Evolutionary conservation across 2,329 filamentous ascomycete genomes (phyloP), one percentile per base, ranked within the genome.

Genomic region (Colletotrichum coccodes): DNA sequence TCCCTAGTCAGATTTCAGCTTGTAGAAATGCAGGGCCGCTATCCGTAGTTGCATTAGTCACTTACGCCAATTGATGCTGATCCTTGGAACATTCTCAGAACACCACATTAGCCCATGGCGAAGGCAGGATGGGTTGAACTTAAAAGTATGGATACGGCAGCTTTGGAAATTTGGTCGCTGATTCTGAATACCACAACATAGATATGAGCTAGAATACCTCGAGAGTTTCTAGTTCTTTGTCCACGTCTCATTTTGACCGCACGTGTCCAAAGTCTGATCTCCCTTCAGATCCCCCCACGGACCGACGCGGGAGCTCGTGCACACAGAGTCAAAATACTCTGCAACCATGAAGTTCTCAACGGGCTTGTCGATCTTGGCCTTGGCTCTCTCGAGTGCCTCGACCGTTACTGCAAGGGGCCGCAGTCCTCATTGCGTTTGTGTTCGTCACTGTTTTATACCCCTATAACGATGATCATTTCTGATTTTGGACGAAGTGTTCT

Each of bases 401-500:
- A 53, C 63, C 8, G 46, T 36, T n/a, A 28, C 49, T 6, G 38
- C 56, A 14, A 60, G 63, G 23, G 34, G 16, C 23, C 57, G 53
- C 49, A 60, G 58, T 46, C 63, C 57, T 16, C 63, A 60, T 26
- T 50, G 57, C 42, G 28, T 26, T 7, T 66, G 63, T 18, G 63
- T 66, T 46, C 32, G 63, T 61, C 26, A 40, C 53, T 12, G 3
- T 47, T 12, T 23, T n/a, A 30, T 7, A 4, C 3, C 28, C 42
- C 34, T 18, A 47, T 32, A 16, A 16, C 18, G 28, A 34, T 30
- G 34, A 60, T 32, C 8, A 8, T n/a, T 26, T 23, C 44, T 38
- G 23, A 46, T 7, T 18, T 9, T 21, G 73, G 56, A 69, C 23
- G 12, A 23, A 77, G 76, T 77, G 76, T 50, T 67, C 67, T 28